Base-by-base conservation (phyloP, 768 basidiomycete species). In the Trametes cubensis region DNA sequence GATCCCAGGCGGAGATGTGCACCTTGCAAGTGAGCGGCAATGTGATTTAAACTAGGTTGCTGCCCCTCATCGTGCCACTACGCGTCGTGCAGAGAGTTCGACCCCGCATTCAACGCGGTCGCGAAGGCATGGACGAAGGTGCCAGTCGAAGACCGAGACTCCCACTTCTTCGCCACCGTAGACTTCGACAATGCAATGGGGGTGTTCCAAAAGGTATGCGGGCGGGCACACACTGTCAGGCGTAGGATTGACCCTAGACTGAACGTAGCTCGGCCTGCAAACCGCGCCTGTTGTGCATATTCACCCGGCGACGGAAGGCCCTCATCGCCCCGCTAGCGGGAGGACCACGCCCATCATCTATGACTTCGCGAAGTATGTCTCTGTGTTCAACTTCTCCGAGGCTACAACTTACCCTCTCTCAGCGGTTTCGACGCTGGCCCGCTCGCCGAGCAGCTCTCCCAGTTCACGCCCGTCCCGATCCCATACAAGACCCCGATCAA, bases 101-200 rank as follows among this genome's bases (percentile, higher is more conserved):
- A 90, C 52, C 94, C 95, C 7, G 80, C 87, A 6, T 97, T 87
- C 83, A 81, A 81, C n/a, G 77, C 85, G 3, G 88, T 96, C 14
- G 90, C 92, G 39, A 86, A 86, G 68, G 86, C 92, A n/a, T 98
- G 95, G 95, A 72, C 82, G 4, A 79, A 79, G 15, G 81, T 83
- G 10, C 75, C 90, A 8, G 68, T 81, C 58, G 79, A 78, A 21
- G 76, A 89, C n/a, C 83, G 88, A 44, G 82, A 92, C 72, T 78
- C 80, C 58, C 95, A 98, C 74, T 95, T 98, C 84, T 99, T 98
- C 71, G 97, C 87, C 10, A 88, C 87, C 14, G 73, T 94, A 30
- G 97, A 99, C 75, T 98, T 97, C 71, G 85, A 91, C 69, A 80
- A 90, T 40, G 88, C 85, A 8, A 80, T 85, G 57, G 74, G 78